phyloP scores from a whole-genome alignment of 2,329 filamentous ascomycete species.

The Talaromyces sp. region DNA sequence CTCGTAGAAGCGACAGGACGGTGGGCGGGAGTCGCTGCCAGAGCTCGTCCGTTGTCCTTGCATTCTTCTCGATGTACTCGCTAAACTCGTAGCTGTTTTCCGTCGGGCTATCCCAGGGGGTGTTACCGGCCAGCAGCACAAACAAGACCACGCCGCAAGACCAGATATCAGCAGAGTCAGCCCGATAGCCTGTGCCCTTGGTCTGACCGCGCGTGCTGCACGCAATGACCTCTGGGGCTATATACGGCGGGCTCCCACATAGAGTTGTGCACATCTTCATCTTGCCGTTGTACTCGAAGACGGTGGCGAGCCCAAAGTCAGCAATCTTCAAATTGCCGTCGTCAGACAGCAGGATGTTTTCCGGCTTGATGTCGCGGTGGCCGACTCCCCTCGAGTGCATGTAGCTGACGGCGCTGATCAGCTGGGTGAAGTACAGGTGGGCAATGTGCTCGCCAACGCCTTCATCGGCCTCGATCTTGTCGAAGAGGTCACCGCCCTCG shows the following conservation, averaged over 20 bases:
- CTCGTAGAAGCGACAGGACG: slow-evolving; percentile 75
- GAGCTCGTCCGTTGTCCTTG: slow-evolving; percentile 76
- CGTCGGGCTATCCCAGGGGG: slow-evolving; percentile 94
- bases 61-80: slow-evolving; percentile 75
- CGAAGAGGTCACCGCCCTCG: slow-evolving; percentile 91
- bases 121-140: slow-evolving; percentile 90
- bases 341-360: slow-evolving; percentile 86
- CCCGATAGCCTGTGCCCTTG: slow-evolving; percentile 45
- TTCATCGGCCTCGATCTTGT: slow-evolving; percentile 98
- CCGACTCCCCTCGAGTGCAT: slow-evolving; percentile 96
- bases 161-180: slow-evolving; percentile 89
- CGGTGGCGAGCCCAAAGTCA: slow-evolving; percentile 91
- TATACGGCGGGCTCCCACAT: slow-evolving; percentile 94
- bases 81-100: slow-evolving; percentile 81
- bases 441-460: slow-evolving; percentile 93
- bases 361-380: slow-evolving; percentile 86
- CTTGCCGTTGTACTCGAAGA: slow-evolving; percentile 84
- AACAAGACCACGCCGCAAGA: slow-evolving; percentile 98
- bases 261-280: slow-evolving; percentile 80
- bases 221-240: slow-evolving; percentile 80
- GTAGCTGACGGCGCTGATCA: slow-evolving; percentile 84
- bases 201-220: slow-evolving; percentile 48
- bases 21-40: slow-evolving; percentile 74
- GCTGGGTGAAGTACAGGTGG: slow-evolving; percentile 91
- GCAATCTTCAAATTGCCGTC: slow-evolving; percentile 88